Evolutionary conservation across 2,329 filamentous ascomycete species (phyloP).

Genomic region (Neonectria hederae): DNA sequence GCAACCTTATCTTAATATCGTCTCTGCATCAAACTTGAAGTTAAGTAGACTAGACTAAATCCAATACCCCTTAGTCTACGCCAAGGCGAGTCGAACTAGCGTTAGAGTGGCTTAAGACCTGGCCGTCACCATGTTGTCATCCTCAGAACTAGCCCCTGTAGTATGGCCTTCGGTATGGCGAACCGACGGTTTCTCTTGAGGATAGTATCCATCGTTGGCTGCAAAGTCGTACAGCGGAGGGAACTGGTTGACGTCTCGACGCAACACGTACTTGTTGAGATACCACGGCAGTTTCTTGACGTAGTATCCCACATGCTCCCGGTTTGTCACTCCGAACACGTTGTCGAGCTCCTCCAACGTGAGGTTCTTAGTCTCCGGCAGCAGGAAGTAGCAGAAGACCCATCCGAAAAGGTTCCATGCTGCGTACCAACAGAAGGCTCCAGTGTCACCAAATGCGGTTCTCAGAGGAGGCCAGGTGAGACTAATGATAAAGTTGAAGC

Average conservation of each 20-base stretch:
- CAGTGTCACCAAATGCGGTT: constrained; percentile 43
- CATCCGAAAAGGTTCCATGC: constrained; percentile 58
- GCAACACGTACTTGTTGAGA: neutral
- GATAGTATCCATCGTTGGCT: neutral
- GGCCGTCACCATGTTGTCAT: neutral
- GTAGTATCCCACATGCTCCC: constrained; percentile 53
- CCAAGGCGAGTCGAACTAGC: neutral
- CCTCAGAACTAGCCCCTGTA: neutral
- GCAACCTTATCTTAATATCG: neutral
- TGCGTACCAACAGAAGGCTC: constrained; percentile 55
- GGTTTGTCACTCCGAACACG: constrained; percentile 54
- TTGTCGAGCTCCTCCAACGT: constrained; percentile 62
- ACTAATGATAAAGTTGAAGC: constrained; percentile 58
- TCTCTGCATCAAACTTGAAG: neutral
- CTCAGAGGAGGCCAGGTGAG: constrained; percentile 60
- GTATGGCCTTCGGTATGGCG: neutral
- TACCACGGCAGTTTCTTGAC: constrained; percentile 28
- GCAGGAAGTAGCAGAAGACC: constrained; percentile 58
- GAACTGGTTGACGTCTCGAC: neutral
- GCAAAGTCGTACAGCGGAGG: neutral
- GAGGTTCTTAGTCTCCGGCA: constrained; percentile 61
- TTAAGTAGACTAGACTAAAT: neutral
- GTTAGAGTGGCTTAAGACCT: neutral
- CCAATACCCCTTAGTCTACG: neutral
- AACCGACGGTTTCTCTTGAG: neutral